Evolutionary conservation across 352 stramenopile genomes (phyloP).

Genomic region (Pythium dissotocum): DNA sequence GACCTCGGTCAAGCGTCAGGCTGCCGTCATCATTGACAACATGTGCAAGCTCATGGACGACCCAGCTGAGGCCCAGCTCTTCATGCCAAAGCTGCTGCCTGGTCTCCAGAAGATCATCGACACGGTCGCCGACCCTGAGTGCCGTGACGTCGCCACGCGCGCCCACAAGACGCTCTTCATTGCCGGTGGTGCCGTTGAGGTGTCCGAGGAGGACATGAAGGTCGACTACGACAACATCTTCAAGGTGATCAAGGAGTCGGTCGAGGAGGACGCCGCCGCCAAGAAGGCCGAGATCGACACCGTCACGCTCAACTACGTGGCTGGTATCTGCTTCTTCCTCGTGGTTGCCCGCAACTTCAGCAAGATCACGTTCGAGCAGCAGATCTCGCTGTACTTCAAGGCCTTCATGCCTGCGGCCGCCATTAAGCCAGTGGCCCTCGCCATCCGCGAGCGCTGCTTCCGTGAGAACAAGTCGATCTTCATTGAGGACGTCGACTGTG

Average conservation of each 20-base stretch:
- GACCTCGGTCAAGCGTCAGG: constrained; percentile 97
- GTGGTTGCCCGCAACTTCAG: constrained; percentile 93
- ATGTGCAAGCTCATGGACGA: constrained; percentile 99
- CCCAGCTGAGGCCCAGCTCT: constrained; percentile 95
- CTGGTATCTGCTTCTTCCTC: constrained; percentile 83
- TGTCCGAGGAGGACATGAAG: constrained; percentile 91
- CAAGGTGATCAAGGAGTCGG: constrained; percentile 78
- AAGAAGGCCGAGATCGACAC: constrained; percentile 90
- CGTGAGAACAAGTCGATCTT: constrained; percentile 91
- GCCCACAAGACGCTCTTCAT: constrained; percentile 95
- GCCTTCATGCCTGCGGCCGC: constrained; percentile 66
- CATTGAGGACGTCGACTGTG: constrained; percentile 96
- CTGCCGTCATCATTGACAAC: constrained; percentile 99
- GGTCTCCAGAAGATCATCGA: constrained; percentile 96
- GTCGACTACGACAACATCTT: constrained; percentile 87
- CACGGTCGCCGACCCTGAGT: constrained; percentile 96
- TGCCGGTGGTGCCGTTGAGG: constrained; percentile 91
- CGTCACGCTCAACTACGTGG: constrained; percentile 90
- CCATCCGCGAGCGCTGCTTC: constrained; percentile 86
- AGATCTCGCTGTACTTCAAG: constrained; percentile 90
- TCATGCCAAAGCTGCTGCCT: constrained; percentile 97
- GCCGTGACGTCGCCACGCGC: constrained; percentile 93
- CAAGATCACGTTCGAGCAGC: constrained; percentile 93
- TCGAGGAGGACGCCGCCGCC: constrained; percentile 68
- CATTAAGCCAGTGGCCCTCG: constrained; percentile 63